phyloP scores from a whole-genome alignment of 495 filamentous ascomycete species.

The Podospora comata region DNA sequence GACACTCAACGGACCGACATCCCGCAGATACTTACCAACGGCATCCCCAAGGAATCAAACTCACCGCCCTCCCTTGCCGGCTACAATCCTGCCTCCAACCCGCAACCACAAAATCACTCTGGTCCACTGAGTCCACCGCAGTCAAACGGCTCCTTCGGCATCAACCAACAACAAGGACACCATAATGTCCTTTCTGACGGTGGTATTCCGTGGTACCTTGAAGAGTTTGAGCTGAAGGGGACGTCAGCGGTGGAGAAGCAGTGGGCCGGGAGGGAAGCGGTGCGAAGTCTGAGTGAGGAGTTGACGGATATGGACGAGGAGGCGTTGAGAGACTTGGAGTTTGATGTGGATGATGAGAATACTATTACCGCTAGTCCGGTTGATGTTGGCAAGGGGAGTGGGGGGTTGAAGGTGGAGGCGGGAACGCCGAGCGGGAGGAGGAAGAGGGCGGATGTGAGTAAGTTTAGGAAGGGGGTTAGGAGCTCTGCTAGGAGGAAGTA shows the following conservation, averaged over 20 bases:
- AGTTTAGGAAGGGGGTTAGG: conserved; percentile 7
- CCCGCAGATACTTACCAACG: conserved; percentile 27
- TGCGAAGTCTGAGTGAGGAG: conserved; percentile 78
- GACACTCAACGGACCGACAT: conserved; percentile 16
- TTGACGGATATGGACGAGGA: conserved; percentile 87
- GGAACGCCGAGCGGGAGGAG: background rate
- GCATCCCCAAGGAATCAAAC: conserved; percentile 33
- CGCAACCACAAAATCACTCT: conserved; percentile 17
- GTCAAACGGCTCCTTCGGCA: conserved; percentile 45
- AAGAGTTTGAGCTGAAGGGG: conserved; percentile 73
- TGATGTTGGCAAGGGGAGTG: conserved; percentile 3
- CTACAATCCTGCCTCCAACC: conserved; percentile 18
- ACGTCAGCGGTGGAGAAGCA: conserved; percentile 66
- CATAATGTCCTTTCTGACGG: conserved; percentile 60
- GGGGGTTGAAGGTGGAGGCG: background rate
- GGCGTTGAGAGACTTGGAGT: conserved; percentile 62
- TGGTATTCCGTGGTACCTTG: conserved; percentile 85
- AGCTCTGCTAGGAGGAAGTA: conserved; percentile 12
- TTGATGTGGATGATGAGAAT: conserved; percentile 39
- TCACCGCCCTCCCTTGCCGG: conserved; percentile 40
- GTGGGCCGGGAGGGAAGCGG: conserved; percentile 71
- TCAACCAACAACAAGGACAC: conserved; percentile 28
- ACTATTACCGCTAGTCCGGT: conserved; percentile 10
- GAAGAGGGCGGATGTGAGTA: conserved; percentile 3
- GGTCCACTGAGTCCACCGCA: conserved; percentile 47